phyloP scores from a whole-genome alignment of 352 stramenopile species.

The Globisporangium radiosum region DNA sequence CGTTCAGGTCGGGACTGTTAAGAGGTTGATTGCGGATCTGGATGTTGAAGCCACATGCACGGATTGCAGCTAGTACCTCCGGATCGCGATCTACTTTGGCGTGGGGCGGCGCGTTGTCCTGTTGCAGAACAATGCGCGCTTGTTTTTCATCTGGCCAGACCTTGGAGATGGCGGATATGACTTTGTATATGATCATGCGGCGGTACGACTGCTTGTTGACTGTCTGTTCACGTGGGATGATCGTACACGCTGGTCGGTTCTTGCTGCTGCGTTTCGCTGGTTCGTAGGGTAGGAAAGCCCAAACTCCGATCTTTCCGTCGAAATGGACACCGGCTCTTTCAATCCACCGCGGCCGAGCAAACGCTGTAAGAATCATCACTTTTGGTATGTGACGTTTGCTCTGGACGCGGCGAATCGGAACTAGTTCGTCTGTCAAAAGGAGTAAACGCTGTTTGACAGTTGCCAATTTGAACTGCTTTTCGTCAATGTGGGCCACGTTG shows the following conservation, averaged over 20 bases:
- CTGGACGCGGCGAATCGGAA: neutral
- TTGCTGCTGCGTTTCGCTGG: neutral
- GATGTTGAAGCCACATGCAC: neutral
- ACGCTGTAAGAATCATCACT: neutral
- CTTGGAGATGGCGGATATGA: neutral
- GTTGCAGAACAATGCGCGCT: neutral
- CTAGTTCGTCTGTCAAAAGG: neutral
- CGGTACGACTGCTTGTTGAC: neutral
- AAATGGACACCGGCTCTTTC: neutral
- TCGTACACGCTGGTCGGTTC: neutral
- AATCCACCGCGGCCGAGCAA: neutral
- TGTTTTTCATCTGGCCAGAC: neutral
- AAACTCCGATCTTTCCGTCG: neutral
- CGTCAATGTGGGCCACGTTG: neutral
- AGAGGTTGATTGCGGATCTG: neutral
- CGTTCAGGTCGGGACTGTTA: neutral
- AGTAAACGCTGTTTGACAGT: neutral
- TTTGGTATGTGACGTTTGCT: neutral
- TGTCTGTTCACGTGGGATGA: neutral
- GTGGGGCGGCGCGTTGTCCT: neutral
- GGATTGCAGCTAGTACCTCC: neutral
- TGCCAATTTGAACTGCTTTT: neutral
- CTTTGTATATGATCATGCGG: neutral
- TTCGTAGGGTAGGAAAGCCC: neutral
- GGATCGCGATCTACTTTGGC: neutral